Percentiles rank a stretch among this genome's conserved stretches.
These are phyloP conservation scores for Gamarada debralockiae DNA, from an alignment of 495 filamentous ascomycete genomes.

Conservation along the genomic window DNA sequence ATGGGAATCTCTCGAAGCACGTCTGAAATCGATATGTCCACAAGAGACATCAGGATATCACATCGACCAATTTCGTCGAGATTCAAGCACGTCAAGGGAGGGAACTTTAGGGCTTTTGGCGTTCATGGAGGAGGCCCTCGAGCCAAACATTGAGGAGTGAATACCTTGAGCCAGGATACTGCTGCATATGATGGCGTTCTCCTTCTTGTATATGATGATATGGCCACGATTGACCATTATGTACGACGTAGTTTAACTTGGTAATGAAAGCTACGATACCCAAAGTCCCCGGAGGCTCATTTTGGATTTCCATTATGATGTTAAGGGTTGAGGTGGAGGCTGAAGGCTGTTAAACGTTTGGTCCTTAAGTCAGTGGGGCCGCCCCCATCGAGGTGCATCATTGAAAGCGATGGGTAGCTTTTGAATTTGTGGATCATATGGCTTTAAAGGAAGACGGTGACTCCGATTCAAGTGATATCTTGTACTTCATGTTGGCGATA, in stretches of 20 bases:
- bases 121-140: slow-evolving; percentile 4
- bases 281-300: no score
- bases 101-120: background rate
- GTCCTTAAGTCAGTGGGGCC: no score
- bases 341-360: no score
- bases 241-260: slow-evolving; percentile 7
- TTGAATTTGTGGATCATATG: no score
- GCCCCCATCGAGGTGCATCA: no score
- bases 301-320: no score
- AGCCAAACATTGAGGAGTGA: background rate
- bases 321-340: no score
- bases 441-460: no score
- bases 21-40: background rate
- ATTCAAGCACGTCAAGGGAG: slow-evolving; percentile 5
- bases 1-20: background rate
- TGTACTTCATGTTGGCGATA: no score
- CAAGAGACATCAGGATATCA: background rate
- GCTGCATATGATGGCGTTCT: slow-evolving; percentile 13
- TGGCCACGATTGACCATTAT: slow-evolving; percentile 1
- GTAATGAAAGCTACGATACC: no score
- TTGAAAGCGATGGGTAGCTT: no score
- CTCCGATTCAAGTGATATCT: no score
- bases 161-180: slow-evolving; percentile 5
- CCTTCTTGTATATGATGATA: slow-evolving; percentile 5
- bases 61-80: slow-evolving; percentile 1